phyloP scores from a whole-genome alignment of 805 yeast species.

The Kazachstania martiniae region DNA sequence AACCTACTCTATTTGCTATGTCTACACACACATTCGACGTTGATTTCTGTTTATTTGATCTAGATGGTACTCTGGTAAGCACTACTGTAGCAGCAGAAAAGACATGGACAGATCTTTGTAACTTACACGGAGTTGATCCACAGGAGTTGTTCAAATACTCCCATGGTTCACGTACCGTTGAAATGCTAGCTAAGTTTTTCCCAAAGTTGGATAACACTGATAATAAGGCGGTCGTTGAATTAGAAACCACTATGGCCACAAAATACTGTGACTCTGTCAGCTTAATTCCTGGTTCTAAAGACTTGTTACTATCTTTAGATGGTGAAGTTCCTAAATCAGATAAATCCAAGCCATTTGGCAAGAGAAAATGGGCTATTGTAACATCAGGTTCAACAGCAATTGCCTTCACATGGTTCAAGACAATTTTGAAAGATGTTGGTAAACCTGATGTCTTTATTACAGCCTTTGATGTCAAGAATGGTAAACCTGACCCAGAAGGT shows the following conservation, averaged over 20 bases:
- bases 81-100: constrained; percentile 68
- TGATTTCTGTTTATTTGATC: constrained; percentile 44
- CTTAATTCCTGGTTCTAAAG: constrained; percentile 61
- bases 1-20: neutral
- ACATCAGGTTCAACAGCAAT: constrained; percentile 66
- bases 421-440: constrained; percentile 39
- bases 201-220: constrained; percentile 55
- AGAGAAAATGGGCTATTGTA: constrained; percentile 67
- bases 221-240: constrained; percentile 37
- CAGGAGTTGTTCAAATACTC: constrained; percentile 52
- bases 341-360: constrained; percentile 11
- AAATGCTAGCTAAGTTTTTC: constrained; percentile 53
- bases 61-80: constrained; percentile 73
- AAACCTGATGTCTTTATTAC: constrained; percentile 69
- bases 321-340: constrained; percentile 15
- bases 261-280: constrained; percentile 55
- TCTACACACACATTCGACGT: constrained; percentile 3
- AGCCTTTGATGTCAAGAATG: constrained; percentile 58
- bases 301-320: constrained; percentile 41
- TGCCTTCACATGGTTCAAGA: constrained; percentile 62
- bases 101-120: constrained; percentile 55
- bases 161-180: constrained; percentile 70
- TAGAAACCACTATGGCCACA: constrained; percentile 55
- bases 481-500: constrained; percentile 79
- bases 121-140: constrained; percentile 49